Evolutionary conservation across 768 basidiomycete species (phyloP).

Genomic region (Mycena rosella): DNA sequence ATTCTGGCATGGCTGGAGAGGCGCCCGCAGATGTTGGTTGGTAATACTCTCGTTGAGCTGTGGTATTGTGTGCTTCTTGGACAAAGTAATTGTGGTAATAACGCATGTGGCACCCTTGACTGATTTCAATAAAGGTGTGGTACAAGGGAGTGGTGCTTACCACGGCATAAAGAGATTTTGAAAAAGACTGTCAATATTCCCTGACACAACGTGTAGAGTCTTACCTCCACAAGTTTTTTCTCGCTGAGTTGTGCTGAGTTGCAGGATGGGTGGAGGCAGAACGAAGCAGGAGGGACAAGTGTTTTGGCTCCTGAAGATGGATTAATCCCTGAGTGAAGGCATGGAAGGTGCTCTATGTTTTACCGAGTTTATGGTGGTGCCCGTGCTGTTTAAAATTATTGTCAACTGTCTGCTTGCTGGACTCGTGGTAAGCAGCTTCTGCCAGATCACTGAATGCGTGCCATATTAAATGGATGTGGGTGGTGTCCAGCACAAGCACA

Average conservation of each 20-base stretch:
- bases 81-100: conserved; percentile 23
- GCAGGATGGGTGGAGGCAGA: no score
- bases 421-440: background rate
- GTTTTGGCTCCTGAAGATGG: no score
- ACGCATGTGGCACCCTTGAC: conserved; percentile 4
- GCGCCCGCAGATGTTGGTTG: no score
- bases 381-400: no score
- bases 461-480: conserved; percentile 2
- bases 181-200: conserved; percentile 20
- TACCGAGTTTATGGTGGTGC: no score
- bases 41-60: background rate
- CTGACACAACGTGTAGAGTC: conserved; percentile 14
- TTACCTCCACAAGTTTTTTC: background rate
- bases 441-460: conserved; percentile 16
- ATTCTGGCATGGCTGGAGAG: background rate
- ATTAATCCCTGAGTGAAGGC: no score
- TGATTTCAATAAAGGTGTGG: background rate
- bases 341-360: no score
- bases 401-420: no score
- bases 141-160: background rate
- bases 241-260: no score
- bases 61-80: background rate
- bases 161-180: conserved; percentile 10
- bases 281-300: no score
- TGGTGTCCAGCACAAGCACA: background rate